Percentiles rank a stretch among this genome's conserved stretches.
These are phyloP conservation scores for Lodderomyces beijingensis DNA, from an alignment of 1,139 yeast genomes.

Conservation along the genomic window DNA sequence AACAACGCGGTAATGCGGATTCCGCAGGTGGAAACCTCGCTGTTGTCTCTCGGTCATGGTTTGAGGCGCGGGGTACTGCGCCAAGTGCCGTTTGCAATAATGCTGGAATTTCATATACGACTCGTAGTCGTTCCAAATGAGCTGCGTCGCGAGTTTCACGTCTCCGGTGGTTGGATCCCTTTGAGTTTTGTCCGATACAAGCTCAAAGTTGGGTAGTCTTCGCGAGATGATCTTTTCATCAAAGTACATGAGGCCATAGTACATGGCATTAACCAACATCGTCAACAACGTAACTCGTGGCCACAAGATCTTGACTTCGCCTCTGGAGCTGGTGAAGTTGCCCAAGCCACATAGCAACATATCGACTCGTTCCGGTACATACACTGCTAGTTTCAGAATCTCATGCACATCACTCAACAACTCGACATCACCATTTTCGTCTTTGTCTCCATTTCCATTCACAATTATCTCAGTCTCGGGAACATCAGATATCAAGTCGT, in stretches of 20 bases:
- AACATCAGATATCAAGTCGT: not conserved
- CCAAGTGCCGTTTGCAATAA: not conserved
- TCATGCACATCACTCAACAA: constrained; percentile 2
- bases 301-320: constrained; percentile 1
- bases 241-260: constrained; percentile 8
- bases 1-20: not conserved
- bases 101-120: not conserved
- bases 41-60: not conserved
- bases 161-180: no score
- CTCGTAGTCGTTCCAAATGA: not conserved
- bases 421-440: not conserved
- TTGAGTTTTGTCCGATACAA: constrained; percentile 2
- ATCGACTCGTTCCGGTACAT: constrained; percentile 9
- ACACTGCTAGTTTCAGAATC: constrained; percentile 2
- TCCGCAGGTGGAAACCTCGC: not conserved
- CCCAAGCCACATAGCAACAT: constrained; percentile 8
- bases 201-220: constrained; percentile 3
- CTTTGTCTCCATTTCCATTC: not conserved
- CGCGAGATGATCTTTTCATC: constrained; percentile 7
- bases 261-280: constrained; percentile 7
- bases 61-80: not conserved
- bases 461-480: not conserved
- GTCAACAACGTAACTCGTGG: constrained; percentile 7
- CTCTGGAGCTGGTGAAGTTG: constrained; percentile 4
- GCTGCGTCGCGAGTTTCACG: not conserved